Conservation (phyloP, 2,329 filamentous ascomycete genomes). For the Fusarium oligoseptatum region DNA sequence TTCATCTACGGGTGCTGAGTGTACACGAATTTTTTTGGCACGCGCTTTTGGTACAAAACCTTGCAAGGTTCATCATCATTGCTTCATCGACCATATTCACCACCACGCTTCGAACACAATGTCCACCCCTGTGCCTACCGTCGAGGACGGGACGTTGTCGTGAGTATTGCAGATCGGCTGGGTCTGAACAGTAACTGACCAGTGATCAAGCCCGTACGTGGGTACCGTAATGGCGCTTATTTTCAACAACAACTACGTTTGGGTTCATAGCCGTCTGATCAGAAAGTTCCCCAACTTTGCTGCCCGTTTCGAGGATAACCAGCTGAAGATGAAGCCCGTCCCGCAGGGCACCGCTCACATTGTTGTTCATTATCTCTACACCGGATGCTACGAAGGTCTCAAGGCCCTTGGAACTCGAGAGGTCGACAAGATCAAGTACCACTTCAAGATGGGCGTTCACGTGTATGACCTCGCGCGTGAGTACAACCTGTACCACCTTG, state of each 20-base stretch:
- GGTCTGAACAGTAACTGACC: background rate
- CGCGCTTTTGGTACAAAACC: background rate
- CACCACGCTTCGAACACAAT: background rate
- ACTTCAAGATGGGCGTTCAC: background rate
- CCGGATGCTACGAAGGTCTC: background rate
- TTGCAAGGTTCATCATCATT: background rate
- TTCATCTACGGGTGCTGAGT: background rate
- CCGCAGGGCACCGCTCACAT: background rate
- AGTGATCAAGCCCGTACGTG: background rate
- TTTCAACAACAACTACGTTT: background rate
- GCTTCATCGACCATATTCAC: too few species aligned
- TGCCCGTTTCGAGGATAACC: background rate
- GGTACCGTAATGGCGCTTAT: background rate
- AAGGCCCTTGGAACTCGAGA: background rate
- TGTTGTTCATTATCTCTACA: background rate
- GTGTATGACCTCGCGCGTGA: background rate
- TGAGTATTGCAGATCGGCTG: background rate
- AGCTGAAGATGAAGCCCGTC: background rate
- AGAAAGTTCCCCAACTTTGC: background rate
- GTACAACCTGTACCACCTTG: background rate
- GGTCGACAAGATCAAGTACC: background rate
- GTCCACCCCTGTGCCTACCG: background rate
- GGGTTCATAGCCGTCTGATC: background rate
- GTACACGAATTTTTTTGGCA: background rate
- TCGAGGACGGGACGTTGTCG: background rate